Evolutionary conservation across 2,329 filamentous ascomycete genomes (phyloP).

Genomic region (Verticillium isaacii): DNA sequence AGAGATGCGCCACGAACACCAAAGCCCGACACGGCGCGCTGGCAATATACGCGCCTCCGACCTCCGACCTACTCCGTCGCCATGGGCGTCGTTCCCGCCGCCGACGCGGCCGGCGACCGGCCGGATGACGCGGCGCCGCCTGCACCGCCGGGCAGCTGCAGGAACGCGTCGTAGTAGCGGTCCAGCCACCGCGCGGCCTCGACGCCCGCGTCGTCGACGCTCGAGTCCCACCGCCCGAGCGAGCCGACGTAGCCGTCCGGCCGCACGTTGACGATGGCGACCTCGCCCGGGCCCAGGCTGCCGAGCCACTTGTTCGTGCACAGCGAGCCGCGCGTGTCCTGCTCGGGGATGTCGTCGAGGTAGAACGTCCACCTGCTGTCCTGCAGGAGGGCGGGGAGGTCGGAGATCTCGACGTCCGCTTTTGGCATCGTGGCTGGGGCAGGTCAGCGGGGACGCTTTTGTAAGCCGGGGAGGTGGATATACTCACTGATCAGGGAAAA

Average conservation of each 20-base stretch:
- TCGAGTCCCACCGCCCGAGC: conserved; percentile 50
- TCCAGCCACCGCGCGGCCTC: conserved; percentile 52
- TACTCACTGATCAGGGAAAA: conserved; percentile 61
- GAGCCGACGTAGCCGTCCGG: conserved; percentile 72
- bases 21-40: not conserved
- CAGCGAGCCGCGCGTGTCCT: conserved; percentile 42
- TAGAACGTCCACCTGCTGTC: conserved; percentile 69
- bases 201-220: conserved; percentile 43
- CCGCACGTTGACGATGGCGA: conserved; percentile 63
- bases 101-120: not conserved
- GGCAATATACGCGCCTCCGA: not conserved
- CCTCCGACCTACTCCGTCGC: not conserved
- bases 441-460: conserved; percentile 10
- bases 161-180: conserved; percentile 48
- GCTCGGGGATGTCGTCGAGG: conserved; percentile 58
- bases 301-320: conserved; percentile 70
- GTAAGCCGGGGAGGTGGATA: not conserved
- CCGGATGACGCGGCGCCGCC: no score
- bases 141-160: conserved; percentile 36
- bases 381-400: conserved; percentile 58
- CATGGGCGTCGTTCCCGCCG: not conserved
- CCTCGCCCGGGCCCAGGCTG: conserved; percentile 47
- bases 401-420: conserved; percentile 57
- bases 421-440: conserved; percentile 53
- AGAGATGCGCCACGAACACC: not conserved